These are phyloP conservation scores for Magnaporthales sp. DNA, from an alignment of 2,329 filamentous ascomycete genomes.

Conservation along the genomic window DNA sequence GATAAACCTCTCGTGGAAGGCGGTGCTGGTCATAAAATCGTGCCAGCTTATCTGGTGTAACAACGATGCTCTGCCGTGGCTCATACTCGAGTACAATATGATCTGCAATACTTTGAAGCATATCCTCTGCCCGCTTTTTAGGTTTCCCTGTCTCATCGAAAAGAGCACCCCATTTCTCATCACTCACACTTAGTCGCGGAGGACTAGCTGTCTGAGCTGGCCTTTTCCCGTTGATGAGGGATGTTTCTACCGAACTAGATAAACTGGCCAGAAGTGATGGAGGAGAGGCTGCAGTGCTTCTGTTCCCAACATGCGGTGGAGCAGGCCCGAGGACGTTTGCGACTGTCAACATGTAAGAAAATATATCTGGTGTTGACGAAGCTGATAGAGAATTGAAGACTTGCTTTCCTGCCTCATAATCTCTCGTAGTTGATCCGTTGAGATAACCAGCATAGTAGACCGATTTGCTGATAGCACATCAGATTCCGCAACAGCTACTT, in stretches of 20 bases:
- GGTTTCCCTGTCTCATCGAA: constrained; percentile 62
- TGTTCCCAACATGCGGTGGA: neutral
- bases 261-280: neutral
- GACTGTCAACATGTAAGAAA: neutral
- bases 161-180: constrained; percentile 55
- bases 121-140: constrained; percentile 59
- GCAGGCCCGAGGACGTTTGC: neutral
- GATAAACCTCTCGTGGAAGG: constrained; percentile 25
- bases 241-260: neutral
- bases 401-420: constrained; percentile 4
- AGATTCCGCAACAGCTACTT: neutral
- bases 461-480: no score
- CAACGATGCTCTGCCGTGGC: constrained; percentile 59
- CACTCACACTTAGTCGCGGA: neutral
- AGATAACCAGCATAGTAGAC: neutral
- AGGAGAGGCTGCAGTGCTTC: neutral
- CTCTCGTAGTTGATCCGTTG: neutral
- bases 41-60: constrained; percentile 68
- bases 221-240: neutral
- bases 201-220: neutral
- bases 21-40: constrained; percentile 63
- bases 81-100: constrained; percentile 66
- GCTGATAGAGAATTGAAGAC: neutral
- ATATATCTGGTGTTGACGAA: neutral
- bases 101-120: constrained; percentile 64